Conservation (phyloP, 2,329 filamentous ascomycete species). For the Coniochaeta pulveracea region DNA sequence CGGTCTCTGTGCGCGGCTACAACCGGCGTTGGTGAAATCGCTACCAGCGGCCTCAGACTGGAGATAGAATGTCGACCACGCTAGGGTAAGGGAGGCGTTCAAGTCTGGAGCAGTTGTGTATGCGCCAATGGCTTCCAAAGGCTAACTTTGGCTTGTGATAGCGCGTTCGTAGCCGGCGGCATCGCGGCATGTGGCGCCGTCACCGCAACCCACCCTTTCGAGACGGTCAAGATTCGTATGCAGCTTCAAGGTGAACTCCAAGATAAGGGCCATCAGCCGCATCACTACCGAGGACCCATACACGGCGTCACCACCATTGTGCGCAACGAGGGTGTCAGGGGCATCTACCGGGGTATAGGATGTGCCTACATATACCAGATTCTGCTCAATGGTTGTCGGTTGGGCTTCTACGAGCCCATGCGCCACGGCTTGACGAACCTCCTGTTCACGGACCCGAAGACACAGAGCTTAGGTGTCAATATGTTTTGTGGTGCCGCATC, state of each 20-base stretch:
- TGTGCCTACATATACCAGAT: conserved; percentile 96
- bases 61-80: conserved; percentile 9
- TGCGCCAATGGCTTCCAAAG: too few relatives aligned
- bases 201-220: conserved; percentile 94
- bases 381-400: conserved; percentile 86
- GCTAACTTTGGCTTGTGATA: conserved; percentile 18
- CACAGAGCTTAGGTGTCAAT: conserved; percentile 82
- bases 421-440: conserved; percentile 58
- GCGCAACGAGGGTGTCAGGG: conserved; percentile 75
- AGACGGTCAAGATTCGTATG: conserved; percentile 97
- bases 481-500: conserved; percentile 85
- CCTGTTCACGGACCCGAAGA: conserved; percentile 59
- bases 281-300: conserved; percentile 81
- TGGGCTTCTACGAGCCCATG: conserved; percentile 96
- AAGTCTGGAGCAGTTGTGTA: background rate
- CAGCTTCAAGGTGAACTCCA: conserved; percentile 95
- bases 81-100: conserved; percentile 4
- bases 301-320: conserved; percentile 87
- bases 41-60: conserved; percentile 2
- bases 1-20: too few relatives aligned
- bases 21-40: too few relatives aligned
- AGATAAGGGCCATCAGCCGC: conserved; percentile 70
- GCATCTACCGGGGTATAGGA: conserved; percentile 79
- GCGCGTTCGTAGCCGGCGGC: conserved; percentile 90
- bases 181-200: conserved; percentile 96